Conservation (phyloP, 495 filamentous ascomycete genomes). For the Aspergillus avenaceus region DNA sequence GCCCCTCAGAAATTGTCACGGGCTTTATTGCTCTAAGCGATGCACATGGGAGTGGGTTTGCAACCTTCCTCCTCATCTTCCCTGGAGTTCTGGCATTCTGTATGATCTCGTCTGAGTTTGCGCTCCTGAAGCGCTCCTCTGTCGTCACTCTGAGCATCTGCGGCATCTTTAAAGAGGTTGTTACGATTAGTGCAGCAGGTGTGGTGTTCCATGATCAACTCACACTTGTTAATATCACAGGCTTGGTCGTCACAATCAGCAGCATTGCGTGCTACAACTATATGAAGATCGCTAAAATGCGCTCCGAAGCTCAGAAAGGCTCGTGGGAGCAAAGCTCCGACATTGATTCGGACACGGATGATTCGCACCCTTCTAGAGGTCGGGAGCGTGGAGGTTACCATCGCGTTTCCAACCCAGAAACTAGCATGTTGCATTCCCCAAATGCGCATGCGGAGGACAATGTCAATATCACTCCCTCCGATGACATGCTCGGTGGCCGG, state of each 20-base stretch:
- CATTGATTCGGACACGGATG: slow-evolving; percentile 30
- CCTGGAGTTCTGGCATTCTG: slow-evolving; percentile 89
- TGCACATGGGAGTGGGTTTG: slow-evolving; percentile 57
- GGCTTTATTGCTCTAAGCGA: slow-evolving; percentile 60
- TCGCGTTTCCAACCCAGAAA: slow-evolving; percentile 23
- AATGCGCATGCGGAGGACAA: slow-evolving; percentile 22
- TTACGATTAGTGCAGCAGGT: slow-evolving; percentile 88
- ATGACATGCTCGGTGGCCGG: slow-evolving; percentile 17
- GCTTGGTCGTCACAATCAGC: slow-evolving; percentile 79
- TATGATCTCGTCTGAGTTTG: slow-evolving; percentile 96
- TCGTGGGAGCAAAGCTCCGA: slow-evolving; percentile 27
- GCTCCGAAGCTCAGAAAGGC: slow-evolving; percentile 52
- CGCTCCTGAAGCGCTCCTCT: slow-evolving; percentile 86
- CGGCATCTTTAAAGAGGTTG: slow-evolving; percentile 98
- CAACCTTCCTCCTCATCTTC: slow-evolving; percentile 70
- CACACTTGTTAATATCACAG: slow-evolving; percentile 83
- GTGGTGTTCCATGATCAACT: slow-evolving; percentile 86
- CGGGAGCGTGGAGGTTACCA: slow-evolving; percentile 28
- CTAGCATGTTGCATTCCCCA: slow-evolving; percentile 15
- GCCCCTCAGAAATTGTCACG: slow-evolving; percentile 57
- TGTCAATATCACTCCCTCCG: slow-evolving; percentile 23
- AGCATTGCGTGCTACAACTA: slow-evolving; percentile 92
- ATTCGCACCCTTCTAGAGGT: slow-evolving; percentile 20
- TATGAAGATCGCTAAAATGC: slow-evolving; percentile 90
- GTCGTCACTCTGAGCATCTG: slow-evolving; percentile 96